Evolutionary conservation across 805 yeast species (phyloP).

Genomic region (Cyberlindnera japonica): DNA sequence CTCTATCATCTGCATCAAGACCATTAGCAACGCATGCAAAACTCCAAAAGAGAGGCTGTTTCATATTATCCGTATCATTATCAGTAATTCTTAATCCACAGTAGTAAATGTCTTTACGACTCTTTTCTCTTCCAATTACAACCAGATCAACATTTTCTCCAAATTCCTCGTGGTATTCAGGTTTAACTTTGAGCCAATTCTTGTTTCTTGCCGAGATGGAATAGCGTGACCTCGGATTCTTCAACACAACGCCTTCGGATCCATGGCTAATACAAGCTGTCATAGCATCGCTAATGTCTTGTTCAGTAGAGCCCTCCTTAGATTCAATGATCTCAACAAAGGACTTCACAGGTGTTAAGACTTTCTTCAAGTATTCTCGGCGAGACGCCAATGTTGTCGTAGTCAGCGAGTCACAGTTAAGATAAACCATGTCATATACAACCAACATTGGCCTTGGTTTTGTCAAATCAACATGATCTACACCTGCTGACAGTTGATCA

Average conservation of each 20-base stretch:
- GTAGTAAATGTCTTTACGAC: conserved; percentile 62
- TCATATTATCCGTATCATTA: conserved; percentile 26
- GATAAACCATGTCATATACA: conserved; percentile 67
- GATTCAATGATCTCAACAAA: conserved; percentile 48
- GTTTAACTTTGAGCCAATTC: conserved; percentile 87
- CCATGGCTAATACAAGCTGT: conserved; percentile 53
- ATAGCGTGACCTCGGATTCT: conserved; percentile 57
- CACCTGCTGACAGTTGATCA: conserved; percentile 41
- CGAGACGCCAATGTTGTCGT: conserved; percentile 52
- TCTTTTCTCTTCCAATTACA: conserved; percentile 74
- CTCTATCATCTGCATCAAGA: conserved; percentile 58
- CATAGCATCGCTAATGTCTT: conserved; percentile 55
- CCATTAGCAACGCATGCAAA: conserved; percentile 87
- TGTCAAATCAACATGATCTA: conserved; percentile 18
- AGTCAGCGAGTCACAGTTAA: conserved; percentile 65
- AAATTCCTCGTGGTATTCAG: conserved; percentile 80
- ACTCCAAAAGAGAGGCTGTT: conserved; percentile 44
- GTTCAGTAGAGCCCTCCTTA: conserved; percentile 38
- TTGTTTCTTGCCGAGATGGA: conserved; percentile 55
- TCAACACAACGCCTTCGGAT: conserved; percentile 82
- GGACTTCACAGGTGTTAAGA: conserved; percentile 37
- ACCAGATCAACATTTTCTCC: conserved; percentile 83
- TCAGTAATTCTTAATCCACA: conserved; percentile 62
- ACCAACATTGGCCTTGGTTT: conserved; percentile 52
- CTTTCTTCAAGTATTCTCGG: conserved; percentile 43